Evolutionary conservation across 306 rosid genomes (phyloP).

Genomic region (Leucaena leucocephala): DNA sequence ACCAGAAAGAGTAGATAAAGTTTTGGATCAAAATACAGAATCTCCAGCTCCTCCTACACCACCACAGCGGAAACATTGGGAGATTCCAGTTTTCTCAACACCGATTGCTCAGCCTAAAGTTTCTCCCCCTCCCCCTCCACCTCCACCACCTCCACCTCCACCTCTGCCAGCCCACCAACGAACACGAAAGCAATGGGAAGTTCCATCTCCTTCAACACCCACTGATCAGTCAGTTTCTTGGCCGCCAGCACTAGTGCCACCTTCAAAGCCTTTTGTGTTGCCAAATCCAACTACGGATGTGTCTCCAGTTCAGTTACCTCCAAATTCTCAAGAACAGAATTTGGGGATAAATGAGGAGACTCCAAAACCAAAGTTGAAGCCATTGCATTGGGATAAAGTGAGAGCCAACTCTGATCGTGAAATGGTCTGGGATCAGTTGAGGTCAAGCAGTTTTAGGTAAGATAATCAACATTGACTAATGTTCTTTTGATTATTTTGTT

Average conservation of each 20-base stretch:
- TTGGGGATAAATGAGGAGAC: slow-evolving; percentile 52
- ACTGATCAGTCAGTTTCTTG: slow-evolving; percentile 38
- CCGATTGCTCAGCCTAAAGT: slow-evolving; percentile 17
- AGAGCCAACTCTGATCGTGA: slow-evolving; percentile 88
- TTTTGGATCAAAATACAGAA: slow-evolving; percentile 26
- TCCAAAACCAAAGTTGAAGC: slow-evolving; percentile 74
- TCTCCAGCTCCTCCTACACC: slow-evolving; percentile 30
- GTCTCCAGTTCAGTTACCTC: slow-evolving; percentile 64
- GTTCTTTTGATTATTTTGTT: background rate
- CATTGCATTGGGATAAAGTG: slow-evolving; percentile 95
- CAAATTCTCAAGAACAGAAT: slow-evolving; percentile 24
- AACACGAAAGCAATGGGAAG: slow-evolving; percentile 45
- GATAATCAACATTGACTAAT: slow-evolving; percentile 2
- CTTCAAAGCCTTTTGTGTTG: slow-evolving; percentile 56
- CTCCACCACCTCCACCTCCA: slow-evolving; percentile 10
- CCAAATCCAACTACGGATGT: slow-evolving; percentile 41
- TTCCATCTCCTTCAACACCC: slow-evolving; percentile 26
- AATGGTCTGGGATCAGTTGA: slow-evolving; percentile 97
- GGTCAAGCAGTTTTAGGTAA: slow-evolving; percentile 87
- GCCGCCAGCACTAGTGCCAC: slow-evolving; percentile 65
- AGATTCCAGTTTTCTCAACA: slow-evolving; percentile 32
- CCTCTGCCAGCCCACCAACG: slow-evolving; percentile 29
- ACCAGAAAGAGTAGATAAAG: slow-evolving; percentile 4
- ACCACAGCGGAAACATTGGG: slow-evolving; percentile 46
- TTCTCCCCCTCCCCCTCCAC: slow-evolving; percentile 7